phyloP scores from a whole-genome alignment of 192 early-diverging fungal genomes.

The Linnemannia elongata region DNA sequence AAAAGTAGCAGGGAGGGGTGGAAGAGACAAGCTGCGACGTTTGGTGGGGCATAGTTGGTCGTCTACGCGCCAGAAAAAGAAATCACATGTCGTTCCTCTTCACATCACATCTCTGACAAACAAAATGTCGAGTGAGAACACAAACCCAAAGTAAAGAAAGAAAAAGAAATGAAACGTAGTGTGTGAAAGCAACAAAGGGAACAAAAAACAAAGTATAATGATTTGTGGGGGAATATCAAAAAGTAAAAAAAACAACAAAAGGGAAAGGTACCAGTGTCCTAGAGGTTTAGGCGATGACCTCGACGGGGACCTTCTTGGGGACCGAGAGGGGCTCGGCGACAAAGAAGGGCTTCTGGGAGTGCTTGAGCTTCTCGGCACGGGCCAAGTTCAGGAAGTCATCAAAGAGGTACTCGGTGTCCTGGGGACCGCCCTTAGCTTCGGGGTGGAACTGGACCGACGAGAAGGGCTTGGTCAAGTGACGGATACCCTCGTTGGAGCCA shows the following conservation, averaged over 20 bases:
- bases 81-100: not conserved
- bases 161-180: not conserved
- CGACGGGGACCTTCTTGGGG: constrained; percentile 23
- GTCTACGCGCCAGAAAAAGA: constrained; percentile 25
- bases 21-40: not conserved
- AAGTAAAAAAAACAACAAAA: not conserved
- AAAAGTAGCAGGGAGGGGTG: not conserved
- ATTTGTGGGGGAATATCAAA: not conserved
- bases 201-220: not conserved
- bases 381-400: constrained; percentile 81
- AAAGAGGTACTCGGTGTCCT: constrained; percentile 94
- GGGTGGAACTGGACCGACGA: constrained; percentile 96
- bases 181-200: not conserved
- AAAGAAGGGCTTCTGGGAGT: constrained; percentile 37
- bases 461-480: constrained; percentile 79
- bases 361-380: constrained; percentile 69
- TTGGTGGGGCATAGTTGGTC: constrained; percentile 36
- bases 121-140: constrained; percentile 6
- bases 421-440: constrained; percentile 93
- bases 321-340: constrained; percentile 32
- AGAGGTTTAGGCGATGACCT: constrained; percentile 28
- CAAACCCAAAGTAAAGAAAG: constrained; percentile 2
- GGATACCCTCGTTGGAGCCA: constrained; percentile 94
- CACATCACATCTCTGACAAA: constrained; percentile 15
- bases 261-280: not conserved